Base-by-base conservation (phyloP, 1,284 basidiomycete genomes). In the Rhodotorula sp. region DNA sequence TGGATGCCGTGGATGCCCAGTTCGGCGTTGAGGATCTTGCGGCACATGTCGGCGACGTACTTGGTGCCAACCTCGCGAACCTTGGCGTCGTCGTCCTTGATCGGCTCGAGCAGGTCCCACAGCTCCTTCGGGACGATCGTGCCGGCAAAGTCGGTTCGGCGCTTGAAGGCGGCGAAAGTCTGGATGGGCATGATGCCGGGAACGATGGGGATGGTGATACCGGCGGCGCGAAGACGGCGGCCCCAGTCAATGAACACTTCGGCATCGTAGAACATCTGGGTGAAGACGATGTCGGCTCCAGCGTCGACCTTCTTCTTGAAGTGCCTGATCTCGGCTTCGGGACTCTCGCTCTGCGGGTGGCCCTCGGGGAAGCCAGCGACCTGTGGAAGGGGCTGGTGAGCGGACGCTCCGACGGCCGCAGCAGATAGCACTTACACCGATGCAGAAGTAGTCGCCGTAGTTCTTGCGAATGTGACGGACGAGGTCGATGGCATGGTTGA, bases 161-260 rank as follows among this genome's bases (percentile, higher is more conserved):
- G 89, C 60, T 90, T 84, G 82, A 99, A 99, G 1, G 94, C 94
- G 29, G 89, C 86, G 79, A 94, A 97, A 53, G 91, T 97, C 79
- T 99, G 96, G 68, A 99, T 92, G 0, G 96, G 96, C 94, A 99
- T 98, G 71, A 99, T 88, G 9, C 94, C 93, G 4, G 96, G 94
- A 65, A 99, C 89, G 76, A 99, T 89, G 1, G 95, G 94, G 20
- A 94, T 86, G 1, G 82, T 86, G 78, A 99, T 94, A 44, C 94
- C 95, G 80, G 84, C 87, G 29, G 81, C 83, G 70, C 92, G 84
- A 54, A 92, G 88, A 75, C 86, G 87, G 74, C 83, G 81, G 22
- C 89, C 81, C 94, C 93, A 97, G 62, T 83, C 80, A 62, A 93
- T 82, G 81, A 95, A 95, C 60, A 87, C 71, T 32, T 92, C 88